Evolutionary conservation across 164 flowering plant species (phyloP).

Genomic region (Malania oleifera): DNA sequence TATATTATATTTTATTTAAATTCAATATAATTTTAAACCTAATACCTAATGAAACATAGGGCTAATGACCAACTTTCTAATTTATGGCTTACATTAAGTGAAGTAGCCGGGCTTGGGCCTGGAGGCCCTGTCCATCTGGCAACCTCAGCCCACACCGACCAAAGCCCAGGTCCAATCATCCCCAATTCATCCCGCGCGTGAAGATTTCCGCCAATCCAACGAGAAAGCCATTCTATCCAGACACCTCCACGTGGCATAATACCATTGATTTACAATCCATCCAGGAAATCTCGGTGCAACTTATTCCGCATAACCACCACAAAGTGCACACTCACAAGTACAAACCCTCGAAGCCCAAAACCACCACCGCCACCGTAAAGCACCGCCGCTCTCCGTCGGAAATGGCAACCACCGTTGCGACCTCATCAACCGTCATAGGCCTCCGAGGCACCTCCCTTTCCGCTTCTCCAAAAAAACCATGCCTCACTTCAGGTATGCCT

Average conservation of each 20-base stretch:
- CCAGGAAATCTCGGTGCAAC: slow-evolving; percentile 30
- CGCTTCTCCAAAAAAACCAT: slow-evolving; percentile 23
- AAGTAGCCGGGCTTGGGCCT: no score
- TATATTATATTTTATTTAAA: no score
- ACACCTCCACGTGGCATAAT: slow-evolving; percentile 41
- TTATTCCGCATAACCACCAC: slow-evolving; percentile 18
- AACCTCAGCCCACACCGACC: no score
- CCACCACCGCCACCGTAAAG: background rate
- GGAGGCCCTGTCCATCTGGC: no score
- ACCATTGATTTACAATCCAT: slow-evolving; percentile 36
- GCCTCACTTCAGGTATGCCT: slow-evolving; percentile 50
- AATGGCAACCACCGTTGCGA: slow-evolving; percentile 46
- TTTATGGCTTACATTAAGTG: no score
- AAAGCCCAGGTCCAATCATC: no score
- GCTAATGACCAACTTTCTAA: no score
- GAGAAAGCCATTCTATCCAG: slow-evolving; percentile 31
- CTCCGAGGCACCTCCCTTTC: slow-evolving; percentile 38
- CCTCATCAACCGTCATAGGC: slow-evolving; percentile 51
- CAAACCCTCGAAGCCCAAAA: background rate
- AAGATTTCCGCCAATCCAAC: background rate
- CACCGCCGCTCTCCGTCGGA: background rate
- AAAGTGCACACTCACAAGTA: slow-evolving; percentile 6
- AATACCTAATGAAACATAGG: no score
- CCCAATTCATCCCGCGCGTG: no score
- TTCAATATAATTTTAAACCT: no score